Conservation (phyloP, 169 alveolate species). For the Eimeria zaria region DNA sequence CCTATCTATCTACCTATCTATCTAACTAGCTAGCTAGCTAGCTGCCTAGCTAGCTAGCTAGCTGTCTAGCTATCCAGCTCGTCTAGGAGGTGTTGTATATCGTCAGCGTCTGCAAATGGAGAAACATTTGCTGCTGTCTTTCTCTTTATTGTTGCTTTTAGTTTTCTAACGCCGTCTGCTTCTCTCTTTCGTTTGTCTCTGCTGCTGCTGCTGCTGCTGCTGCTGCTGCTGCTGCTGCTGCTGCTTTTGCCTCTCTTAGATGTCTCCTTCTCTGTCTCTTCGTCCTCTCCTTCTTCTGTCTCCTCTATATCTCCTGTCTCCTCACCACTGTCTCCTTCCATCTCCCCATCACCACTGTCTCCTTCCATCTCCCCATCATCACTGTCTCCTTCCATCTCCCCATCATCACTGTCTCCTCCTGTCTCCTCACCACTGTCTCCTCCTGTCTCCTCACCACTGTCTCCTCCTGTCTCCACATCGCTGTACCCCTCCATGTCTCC, state of each 20-base stretch:
- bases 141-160: background rate
- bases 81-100: background rate
- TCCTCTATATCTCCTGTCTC: too few species aligned
- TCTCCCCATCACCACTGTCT: background rate
- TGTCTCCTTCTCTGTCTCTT: background rate
- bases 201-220: background rate
- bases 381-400: background rate
- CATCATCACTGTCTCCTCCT: background rate
- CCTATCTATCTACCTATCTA: too few species aligned
- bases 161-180: too few species aligned
- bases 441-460: background rate
- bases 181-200: too few species aligned
- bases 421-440: background rate
- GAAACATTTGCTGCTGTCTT: background rate
- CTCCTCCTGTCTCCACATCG: background rate
- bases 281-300: background rate
- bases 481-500: too few species aligned
- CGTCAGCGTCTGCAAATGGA: conserved; percentile 19
- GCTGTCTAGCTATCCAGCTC: conserved; percentile 2
- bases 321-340: background rate
- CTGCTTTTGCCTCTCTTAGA: background rate
- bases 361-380: background rate
- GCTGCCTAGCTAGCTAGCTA: conserved; percentile 28
- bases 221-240: background rate
- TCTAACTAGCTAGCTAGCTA: conserved; percentile 32